Conservation (phyloP, 31 red algal genomes). For the Asparagopsis taxiformis region DNA sequence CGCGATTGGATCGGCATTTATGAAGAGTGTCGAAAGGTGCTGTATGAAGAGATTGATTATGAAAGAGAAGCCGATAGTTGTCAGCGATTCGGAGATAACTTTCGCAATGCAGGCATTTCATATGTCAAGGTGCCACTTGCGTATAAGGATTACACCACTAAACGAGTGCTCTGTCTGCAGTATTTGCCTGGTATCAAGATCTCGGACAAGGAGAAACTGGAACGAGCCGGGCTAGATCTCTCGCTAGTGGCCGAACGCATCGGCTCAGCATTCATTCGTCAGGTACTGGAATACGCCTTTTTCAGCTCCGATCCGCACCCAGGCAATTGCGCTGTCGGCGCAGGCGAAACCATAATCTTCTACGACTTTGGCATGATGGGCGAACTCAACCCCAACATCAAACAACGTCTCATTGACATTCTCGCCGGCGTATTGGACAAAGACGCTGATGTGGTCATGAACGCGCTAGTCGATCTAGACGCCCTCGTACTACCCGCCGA, state of each 20-base stretch:
- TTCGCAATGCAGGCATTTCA: conserved; percentile 44
- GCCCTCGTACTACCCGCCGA: conserved; percentile 67
- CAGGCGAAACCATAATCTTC: conserved; percentile 61
- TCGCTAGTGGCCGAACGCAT: conserved; percentile 46
- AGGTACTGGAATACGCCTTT: conserved; percentile 73
- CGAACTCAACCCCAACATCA: conserved; percentile 45
- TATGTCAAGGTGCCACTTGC: conserved; percentile 68
- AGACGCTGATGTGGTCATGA: conserved; percentile 69
- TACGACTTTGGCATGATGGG: conserved; percentile 96
- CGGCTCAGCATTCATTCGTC: conserved; percentile 67
- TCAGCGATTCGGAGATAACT: conserved; percentile 69
- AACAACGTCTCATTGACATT: conserved; percentile 64
- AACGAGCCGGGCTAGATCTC: conserved; percentile 62
- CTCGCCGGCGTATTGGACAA: conserved; percentile 68
- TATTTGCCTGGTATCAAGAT: conserved; percentile 94
- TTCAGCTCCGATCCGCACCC: conserved; percentile 93
- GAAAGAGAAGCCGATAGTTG: conserved; percentile 53
- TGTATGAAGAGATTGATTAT: conserved; percentile 90
- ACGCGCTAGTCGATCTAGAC: conserved; percentile 63
- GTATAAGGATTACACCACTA: conserved; percentile 73
- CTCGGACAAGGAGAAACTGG: conserved; percentile 50
- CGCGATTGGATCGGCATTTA: conserved; percentile 86
- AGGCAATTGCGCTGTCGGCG: conserved; percentile 80
- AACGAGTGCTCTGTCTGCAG: conserved; percentile 75
- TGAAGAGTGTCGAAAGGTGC: conserved; percentile 72